Conservation (phyloP, 495 filamentous ascomycete species). For the Hypoxylon fragiforme region DNA sequence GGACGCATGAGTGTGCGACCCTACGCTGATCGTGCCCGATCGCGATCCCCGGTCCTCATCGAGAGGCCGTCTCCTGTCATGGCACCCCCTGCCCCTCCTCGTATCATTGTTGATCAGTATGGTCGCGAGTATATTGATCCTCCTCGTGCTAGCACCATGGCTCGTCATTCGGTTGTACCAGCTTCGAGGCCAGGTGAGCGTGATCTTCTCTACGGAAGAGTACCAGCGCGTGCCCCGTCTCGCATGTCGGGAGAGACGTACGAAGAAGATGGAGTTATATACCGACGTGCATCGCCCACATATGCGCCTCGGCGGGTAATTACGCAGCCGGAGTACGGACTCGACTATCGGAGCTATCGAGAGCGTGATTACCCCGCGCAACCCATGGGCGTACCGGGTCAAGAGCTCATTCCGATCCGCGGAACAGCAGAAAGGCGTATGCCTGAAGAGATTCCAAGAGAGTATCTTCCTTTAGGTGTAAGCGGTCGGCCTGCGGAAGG, state of each 20-base stretch:
- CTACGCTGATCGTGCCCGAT: constrained; percentile 58
- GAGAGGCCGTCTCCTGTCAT: constrained; percentile 54
- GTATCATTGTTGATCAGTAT: constrained; percentile 70
- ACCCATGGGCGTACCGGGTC: constrained; percentile 45
- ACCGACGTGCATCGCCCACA: constrained; percentile 45
- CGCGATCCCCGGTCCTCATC: constrained; percentile 58
- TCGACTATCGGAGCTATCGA: constrained; percentile 53
- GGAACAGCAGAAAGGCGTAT: constrained; percentile 38
- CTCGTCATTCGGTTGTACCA: constrained; percentile 50
- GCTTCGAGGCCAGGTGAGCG: constrained; percentile 44
- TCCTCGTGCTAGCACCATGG: constrained; percentile 47
- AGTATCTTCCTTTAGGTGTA: constrained; percentile 58
- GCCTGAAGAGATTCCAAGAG: constrained; percentile 48
- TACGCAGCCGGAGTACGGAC: constrained; percentile 56
- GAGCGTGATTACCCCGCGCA: constrained; percentile 54
- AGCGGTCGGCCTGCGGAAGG: constrained; percentile 60
- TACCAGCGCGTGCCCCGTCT: constrained; percentile 54
- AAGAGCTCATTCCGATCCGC: constrained; percentile 48
- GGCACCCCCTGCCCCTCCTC: constrained; percentile 61
- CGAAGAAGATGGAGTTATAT: constrained; percentile 52
- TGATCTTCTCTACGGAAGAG: constrained; percentile 52
- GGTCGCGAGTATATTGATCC: constrained; percentile 72
- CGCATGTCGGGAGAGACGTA: constrained; percentile 53
- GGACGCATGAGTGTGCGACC: constrained; percentile 50
- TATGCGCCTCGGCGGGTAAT: constrained; percentile 53